Evolutionary conservation across 2,329 filamentous ascomycete species (phyloP), one percentile per base, ranked within the genome.

Genomic region (Ophiocordyceps unilateralis): DNA sequence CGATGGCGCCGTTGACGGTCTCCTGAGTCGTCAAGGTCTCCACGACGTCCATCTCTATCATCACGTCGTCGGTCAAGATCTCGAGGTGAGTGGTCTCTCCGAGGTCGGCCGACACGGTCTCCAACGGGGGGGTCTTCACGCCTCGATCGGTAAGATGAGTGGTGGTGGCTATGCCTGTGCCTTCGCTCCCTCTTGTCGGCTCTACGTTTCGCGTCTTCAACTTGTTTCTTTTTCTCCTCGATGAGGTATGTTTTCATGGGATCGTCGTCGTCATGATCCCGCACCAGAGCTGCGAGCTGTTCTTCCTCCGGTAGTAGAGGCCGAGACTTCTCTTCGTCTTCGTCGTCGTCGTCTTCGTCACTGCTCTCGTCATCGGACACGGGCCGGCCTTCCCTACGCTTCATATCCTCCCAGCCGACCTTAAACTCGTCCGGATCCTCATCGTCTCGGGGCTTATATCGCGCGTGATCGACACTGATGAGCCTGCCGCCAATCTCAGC

Each of bases 221-320:
- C 74, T 58, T 94, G 85, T 57, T 86, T 85, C 61, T 83, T 87
- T 71, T 96, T 95, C 62, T 93, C 83, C 49, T 89, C 76, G 42
- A 95, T 78, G 49, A 96, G 58, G 53, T 84, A 95, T 32, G 76
- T 78, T 62, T 94, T 95, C 91, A 98, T 98, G 0, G 91, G 91
- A 58, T 98, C 91, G 47, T 96, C 89, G 21, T 95, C 88, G 50
- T 96, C 91, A 49, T 93, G 82, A 15, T 89, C 79, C 43, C 74
- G 66, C 42, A 93, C 76, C 44, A 96, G 59, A 39, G 77, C 71
- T 41, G 76, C 76, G 41, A 96, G 63, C 57, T 96, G 88, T 44
- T 68, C 66, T 63, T 96, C 88, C 56, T 95, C 88, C 47, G 77
- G 81, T 11, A 94, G 61, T 65, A 19, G 60, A 2, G 81, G 80